Base-by-base conservation (phyloP, 306 rosid genomes). In the Corylus americana region DNA sequence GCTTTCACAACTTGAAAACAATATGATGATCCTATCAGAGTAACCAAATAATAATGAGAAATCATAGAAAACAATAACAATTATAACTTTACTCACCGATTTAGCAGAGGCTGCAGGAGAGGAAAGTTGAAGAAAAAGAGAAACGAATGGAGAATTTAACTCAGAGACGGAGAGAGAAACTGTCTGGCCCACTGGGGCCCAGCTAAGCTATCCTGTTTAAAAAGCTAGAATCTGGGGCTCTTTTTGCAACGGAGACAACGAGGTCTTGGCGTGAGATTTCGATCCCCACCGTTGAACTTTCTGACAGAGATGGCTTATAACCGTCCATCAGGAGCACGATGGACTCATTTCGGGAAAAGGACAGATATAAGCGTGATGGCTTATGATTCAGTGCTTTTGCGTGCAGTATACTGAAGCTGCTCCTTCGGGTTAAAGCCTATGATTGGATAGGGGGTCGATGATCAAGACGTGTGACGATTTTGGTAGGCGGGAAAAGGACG, bases 141-240 rank as follows among this genome's bases (percentile, higher is more conserved):
- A 37, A 42, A 64, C 27, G 8, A 8, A 63, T 12, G 25, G 75
- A 25, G 86, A 62, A 79, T 83, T 83, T 88, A 75, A 77, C 68
- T 48, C 9, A 0, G 22, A 75, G 59, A 51, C 0, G 13, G 69
- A 61, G 72, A 71, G 55, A 61, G 55, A 49, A 2, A 5, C 37
- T n/a, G 71, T 81, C 70, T 48, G 39, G 14, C 11, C 47, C 35
- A 1, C 77, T 82, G 84, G 88, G 82, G n/a, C 83, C 90, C 78
- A 86, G 78, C 73, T 72, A 45, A 50, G 53, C 25, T 55, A 3
- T 14, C 1, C 35, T 54, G 8, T 20, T 66, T 51, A 12, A 13
- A 7, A 11, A 70, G 35, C 18, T 45, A 71, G 66, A 54, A 11
- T 22, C 37, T 67, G 29, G 10, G 71, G 13, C 49, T 18, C 25